Percentiles rank a stretch among this genome's conserved stretches.
phyloP scores from a whole-genome alignment of 1,284 basidiomycete species.

The Stygiomarasmius scandens region DNA sequence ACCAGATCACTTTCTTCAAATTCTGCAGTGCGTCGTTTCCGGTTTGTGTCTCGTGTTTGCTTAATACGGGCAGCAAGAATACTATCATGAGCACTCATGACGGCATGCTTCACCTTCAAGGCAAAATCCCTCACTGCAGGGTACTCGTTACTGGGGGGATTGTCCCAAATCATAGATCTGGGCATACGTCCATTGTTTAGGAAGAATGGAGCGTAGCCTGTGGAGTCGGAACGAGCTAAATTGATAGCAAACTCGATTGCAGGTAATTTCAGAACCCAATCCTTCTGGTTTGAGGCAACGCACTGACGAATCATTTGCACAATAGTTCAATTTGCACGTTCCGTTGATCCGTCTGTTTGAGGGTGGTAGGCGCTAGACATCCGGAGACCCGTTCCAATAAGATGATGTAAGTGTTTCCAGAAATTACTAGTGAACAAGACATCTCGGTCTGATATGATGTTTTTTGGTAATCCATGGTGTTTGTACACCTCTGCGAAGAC shows the following conservation, averaged over 20 bases:
- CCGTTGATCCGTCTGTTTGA: conserved; percentile 26
- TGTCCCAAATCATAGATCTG: conserved; percentile 27
- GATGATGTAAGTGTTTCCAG: conserved; percentile 24
- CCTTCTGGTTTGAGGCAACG: conserved; percentile 13
- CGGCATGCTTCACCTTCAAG: conserved; percentile 19
- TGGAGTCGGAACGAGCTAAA: conserved; percentile 26
- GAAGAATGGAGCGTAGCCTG: conserved; percentile 35
- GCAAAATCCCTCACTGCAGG: conserved; percentile 25
- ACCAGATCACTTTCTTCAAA: conserved; percentile 26
- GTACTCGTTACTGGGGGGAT: conserved; percentile 11
- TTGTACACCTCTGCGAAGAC: conserved; percentile 27
- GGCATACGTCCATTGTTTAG: conserved; percentile 24
- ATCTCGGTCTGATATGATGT: conserved; percentile 26
- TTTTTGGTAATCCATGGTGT: conserved; percentile 26
- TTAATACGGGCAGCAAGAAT: conserved; percentile 26
- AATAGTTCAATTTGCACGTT: conserved; percentile 16
- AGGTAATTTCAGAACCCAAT: conserved; percentile 22
- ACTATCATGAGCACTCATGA: conserved; percentile 20
- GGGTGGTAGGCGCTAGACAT: conserved; percentile 30
- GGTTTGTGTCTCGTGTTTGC: conserved; percentile 28
- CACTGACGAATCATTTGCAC: conserved; percentile 8
- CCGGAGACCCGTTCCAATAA: conserved; percentile 24
- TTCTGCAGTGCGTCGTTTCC: conserved; percentile 8
- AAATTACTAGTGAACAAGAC: conserved; percentile 24
- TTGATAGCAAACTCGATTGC: conserved; percentile 24